Evolutionary conservation across 305 asterid genomes (phyloP).

Genomic region (Fraxinus albicans): DNA sequence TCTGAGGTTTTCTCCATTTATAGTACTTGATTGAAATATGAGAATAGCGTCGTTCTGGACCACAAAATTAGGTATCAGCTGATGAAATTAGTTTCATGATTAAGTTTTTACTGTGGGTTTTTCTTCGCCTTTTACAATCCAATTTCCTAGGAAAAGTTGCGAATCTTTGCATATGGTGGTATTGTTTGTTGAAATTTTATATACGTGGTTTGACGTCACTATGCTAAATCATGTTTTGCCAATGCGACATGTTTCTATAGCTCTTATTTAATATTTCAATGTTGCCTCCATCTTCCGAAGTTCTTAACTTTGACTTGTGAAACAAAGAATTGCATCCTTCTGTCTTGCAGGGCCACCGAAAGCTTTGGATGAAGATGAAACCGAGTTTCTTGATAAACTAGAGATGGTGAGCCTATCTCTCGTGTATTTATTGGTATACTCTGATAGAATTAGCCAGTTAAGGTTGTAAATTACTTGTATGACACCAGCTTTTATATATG

Average conservation of each 20-base stretch:
- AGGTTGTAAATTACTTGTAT: constrained; percentile 8
- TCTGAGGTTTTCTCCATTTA: neutral
- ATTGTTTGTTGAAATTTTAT: neutral
- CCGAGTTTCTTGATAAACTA: constrained; percentile 78
- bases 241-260: neutral
- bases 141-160: constrained; percentile 3
- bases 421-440: neutral
- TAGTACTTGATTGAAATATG: neutral
- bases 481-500: constrained; percentile 5
- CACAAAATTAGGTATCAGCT: neutral
- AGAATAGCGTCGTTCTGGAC: constrained; percentile 11
- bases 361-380: constrained; percentile 96
- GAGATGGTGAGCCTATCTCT: constrained; percentile 58
- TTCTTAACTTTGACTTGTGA: neutral
- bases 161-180: neutral
- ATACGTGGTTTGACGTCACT: neutral
- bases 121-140: constrained; percentile 9
- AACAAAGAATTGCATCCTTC: constrained; percentile 5
- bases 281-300: constrained; percentile 3
- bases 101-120: constrained; percentile 7
- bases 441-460: neutral
- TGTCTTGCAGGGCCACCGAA: constrained; percentile 81
- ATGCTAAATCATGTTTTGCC: neutral
- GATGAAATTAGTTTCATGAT: constrained; percentile 1
- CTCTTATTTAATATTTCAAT: neutral